A percentile compares a stretch with the other conserved stretches of the same genome.
Conservation (phyloP, 202 grass and related monocot species). For the Musa balbisiana region DNA sequence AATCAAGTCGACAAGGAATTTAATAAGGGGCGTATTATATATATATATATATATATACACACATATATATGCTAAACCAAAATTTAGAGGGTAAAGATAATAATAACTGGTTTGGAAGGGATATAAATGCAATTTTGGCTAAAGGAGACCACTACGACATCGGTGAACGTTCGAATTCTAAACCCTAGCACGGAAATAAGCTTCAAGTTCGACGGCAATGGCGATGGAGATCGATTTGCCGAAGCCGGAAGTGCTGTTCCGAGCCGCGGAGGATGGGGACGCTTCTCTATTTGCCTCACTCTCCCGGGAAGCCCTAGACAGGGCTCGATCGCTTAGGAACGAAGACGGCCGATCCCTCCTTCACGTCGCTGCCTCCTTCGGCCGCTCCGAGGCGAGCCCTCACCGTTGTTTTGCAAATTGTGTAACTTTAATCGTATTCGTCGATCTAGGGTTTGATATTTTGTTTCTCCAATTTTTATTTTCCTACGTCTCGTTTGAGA, state of each 20-base stretch:
- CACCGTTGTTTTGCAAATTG: neutral
- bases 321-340: slow-evolving; percentile 45
- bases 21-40: no score
- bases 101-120: no score
- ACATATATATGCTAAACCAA: no score
- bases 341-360: slow-evolving; percentile 81
- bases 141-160: neutral
- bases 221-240: slow-evolving; percentile 48
- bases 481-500: no score
- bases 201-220: slow-evolving; percentile 5
- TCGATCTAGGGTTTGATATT: slow-evolving; percentile 6
- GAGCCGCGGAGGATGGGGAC: slow-evolving; percentile 54
- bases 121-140: no score
- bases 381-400: slow-evolving; percentile 32
- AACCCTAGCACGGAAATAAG: neutral
- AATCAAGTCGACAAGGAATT: no score
- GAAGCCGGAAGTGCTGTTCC: slow-evolving; percentile 64
- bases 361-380: slow-evolving; percentile 61
- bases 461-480: neutral
- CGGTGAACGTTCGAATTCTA: neutral
- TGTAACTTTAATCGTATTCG: neutral
- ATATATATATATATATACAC: no score
- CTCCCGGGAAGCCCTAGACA: slow-evolving; percentile 30
- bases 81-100: no score
- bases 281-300: slow-evolving; percentile 41